Conservation (phyloP, 2,329 filamentous ascomycete genomes). For the Stylonectria norvegica region DNA sequence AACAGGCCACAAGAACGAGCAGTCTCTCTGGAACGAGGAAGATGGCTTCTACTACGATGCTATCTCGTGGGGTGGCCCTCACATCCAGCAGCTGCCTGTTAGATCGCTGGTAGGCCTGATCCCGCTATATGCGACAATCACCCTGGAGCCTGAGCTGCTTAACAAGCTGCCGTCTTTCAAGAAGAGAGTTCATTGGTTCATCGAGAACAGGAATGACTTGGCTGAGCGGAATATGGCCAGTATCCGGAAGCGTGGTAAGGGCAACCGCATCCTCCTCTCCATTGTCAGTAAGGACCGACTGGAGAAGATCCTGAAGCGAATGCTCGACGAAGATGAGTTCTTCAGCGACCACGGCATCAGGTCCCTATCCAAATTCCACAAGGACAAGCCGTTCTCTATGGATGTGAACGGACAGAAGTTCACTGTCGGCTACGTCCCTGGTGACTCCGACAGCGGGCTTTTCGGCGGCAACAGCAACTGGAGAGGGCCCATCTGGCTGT, state of each 20-base stretch:
- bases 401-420: conserved; percentile 90
- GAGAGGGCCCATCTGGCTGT: conserved; percentile 93
- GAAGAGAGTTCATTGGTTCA: conserved; percentile 89
- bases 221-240: conserved; percentile 93
- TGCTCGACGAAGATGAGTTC: conserved; percentile 94
- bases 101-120: conserved; percentile 91
- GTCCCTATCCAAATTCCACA: conserved; percentile 87
- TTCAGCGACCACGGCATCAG: conserved; percentile 86
- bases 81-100: conserved; percentile 88
- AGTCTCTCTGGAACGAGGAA: conserved; percentile 92
- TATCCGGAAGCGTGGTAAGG: conserved; percentile 86
- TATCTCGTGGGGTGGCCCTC: conserved; percentile 92
- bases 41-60: conserved; percentile 99
- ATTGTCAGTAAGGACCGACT: conserved; percentile 92
- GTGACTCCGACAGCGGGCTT: conserved; percentile 92
- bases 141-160: conserved; percentile 88
- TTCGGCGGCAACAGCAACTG: conserved; percentile 98
- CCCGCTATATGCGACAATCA: conserved; percentile 86
- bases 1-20: conserved; percentile 64
- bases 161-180: conserved; percentile 91
- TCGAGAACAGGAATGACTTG: conserved; percentile 79
- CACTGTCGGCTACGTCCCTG: conserved; percentile 82
- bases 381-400: conserved; percentile 89
- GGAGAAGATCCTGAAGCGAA: conserved; percentile 80
- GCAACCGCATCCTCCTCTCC: conserved; percentile 79